Base-by-base conservation (phyloP, 1,139 yeast species). In the Neolecta irregularis region DNA sequence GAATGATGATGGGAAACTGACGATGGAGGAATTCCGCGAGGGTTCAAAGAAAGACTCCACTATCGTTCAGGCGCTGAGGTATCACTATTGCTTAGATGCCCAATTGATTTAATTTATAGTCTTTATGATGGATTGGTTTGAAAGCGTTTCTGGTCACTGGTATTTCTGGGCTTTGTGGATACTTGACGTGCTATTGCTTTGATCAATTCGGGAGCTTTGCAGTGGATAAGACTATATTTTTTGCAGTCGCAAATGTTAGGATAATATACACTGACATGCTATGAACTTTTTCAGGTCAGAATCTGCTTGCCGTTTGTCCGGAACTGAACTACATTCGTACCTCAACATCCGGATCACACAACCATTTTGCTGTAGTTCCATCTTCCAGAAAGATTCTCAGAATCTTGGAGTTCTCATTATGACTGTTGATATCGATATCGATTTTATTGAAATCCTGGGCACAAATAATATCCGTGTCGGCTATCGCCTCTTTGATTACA, bases 401-500 rank as follows among this genome's bases (percentile, higher is more conserved):
- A n/a, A n/a, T n/a, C n/a, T n/a, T n/a, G n/a, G n/a, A n/a, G n/a
- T n/a, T n/a, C n/a, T n/a, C n/a, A n/a, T n/a, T n/a, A n/a, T n/a
- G n/a, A n/a, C n/a, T n/a, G n/a, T n/a, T n/a, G n/a, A n/a, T n/a
- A n/a, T n/a, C n/a, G n/a, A n/a, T n/a, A n/a, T n/a, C n/a, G n/a
- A n/a, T n/a, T n/a, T n/a, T n/a, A n/a, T n/a, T n/a, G n/a, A n/a
- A n/a, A 60, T 81, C 50, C 68, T 91, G 52, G 94, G 94, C 23
- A 58, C 69, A 45, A 88, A 85, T 39, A 66, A 77, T 41, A 83
- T 91, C 57, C 93, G 80, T 56, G 81, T 91, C 43, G 99, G 99
- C 25, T 81, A 76, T 61, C 70, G 75, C 40, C 73, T 85, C 46
- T 75, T 71, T 46, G 65, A 66, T 44, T 91, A 81, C 52, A 74